These are phyloP conservation scores for Corchorus capsularis DNA, from an alignment of 345 rosid genomes.

Conservation along the genomic window DNA sequence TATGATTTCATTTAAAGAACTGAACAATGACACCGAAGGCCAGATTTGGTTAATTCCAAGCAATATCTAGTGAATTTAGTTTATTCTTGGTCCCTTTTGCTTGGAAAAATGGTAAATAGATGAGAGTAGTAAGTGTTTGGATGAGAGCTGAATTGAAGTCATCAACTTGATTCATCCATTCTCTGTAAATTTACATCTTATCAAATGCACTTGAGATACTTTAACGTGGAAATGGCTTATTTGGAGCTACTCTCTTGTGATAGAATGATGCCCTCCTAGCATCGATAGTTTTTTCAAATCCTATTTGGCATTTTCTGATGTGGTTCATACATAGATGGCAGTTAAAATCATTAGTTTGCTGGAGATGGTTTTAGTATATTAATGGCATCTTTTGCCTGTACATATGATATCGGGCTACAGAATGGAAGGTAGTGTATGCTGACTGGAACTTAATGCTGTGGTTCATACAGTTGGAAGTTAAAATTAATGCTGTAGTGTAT, in stretches of 20 bases:
- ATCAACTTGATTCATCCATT: background rate
- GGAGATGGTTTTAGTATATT: no score
- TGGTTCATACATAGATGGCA: no score
- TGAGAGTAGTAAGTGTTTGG: background rate
- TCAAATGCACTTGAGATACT: background rate
- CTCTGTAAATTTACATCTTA: background rate
- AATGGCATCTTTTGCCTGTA: no score
- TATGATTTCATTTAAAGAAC: constrained; percentile 13
- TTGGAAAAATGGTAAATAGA: background rate
- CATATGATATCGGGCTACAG: no score
- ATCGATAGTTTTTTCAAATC: constrained; percentile 3
- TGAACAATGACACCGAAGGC: constrained; percentile 1
- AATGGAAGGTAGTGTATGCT: no score
- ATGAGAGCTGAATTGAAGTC: background rate
- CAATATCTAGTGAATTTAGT: background rate
- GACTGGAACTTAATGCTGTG: background rate
- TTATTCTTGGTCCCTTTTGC: background rate
- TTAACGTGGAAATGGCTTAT: background rate
- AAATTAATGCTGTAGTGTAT: background rate
- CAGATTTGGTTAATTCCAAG: background rate
- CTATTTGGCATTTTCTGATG: background rate
- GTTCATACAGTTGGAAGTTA: background rate
- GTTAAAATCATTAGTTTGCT: no score
- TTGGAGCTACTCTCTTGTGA: background rate
- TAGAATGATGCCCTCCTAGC: background rate